Conservation (phyloP, 495 filamentous ascomycete genomes). For the Platismatia glauca region DNA sequence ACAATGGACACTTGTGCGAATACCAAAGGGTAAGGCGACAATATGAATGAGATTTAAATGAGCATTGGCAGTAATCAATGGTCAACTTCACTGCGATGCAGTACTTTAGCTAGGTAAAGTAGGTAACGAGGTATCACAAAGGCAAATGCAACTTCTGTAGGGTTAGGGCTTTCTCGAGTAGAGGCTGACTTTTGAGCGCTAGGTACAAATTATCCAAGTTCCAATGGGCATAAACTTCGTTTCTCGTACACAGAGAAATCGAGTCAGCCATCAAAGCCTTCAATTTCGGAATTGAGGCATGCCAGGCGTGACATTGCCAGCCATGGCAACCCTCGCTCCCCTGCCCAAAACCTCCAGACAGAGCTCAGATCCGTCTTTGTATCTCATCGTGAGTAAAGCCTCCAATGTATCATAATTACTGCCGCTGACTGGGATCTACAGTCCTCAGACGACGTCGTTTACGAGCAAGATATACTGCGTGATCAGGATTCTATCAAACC, state of each 20-base stretch:
- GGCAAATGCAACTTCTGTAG: too few relatives aligned
- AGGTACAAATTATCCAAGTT: neutral
- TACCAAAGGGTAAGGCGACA: too few relatives aligned
- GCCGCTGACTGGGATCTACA: slow-evolving; percentile 27
- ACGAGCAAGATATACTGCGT: slow-evolving; percentile 90
- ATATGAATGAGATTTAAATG: neutral
- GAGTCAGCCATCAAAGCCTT: neutral
- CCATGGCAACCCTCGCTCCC: slow-evolving; percentile 39
- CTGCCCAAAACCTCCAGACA: neutral
- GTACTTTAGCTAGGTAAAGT: too few relatives aligned
- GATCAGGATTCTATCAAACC: slow-evolving; percentile 82
- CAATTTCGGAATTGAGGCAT: slow-evolving; percentile 33
- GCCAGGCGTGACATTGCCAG: slow-evolving; percentile 51
- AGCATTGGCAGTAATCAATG: neutral
- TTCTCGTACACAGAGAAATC: neutral
- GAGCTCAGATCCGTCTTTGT: slow-evolving; percentile 50
- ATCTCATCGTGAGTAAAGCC: slow-evolving; percentile 61
- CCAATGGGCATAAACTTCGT: neutral
- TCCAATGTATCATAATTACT: slow-evolving; percentile 4
- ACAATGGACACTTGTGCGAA: neutral
- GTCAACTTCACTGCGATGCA: too few relatives aligned
- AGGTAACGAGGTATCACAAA: too few relatives aligned
- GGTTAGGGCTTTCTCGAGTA: too few relatives aligned
- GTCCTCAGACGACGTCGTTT: slow-evolving; percentile 83
- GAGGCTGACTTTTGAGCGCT: neutral